Evolutionary conservation across 169 alveolate genomes (phyloP).

Genomic region (Cyclospora cayetanensis): DNA sequence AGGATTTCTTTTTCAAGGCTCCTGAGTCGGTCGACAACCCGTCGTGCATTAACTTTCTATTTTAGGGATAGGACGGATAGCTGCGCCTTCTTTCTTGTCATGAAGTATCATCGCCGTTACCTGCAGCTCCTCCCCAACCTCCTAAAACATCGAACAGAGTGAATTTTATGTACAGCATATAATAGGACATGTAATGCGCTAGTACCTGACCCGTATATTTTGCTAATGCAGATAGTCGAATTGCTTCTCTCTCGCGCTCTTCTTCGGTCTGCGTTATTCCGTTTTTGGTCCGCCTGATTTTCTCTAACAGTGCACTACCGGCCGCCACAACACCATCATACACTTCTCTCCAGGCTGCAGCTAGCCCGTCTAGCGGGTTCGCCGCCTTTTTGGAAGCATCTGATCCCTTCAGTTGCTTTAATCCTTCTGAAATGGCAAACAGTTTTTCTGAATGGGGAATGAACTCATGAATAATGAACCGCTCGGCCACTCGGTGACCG

Average conservation of each 20-base stretch:
- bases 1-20: too few species aligned
- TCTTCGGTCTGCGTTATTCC: background rate
- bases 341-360: background rate
- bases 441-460: slow-evolving; percentile 31
- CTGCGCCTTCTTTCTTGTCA: background rate
- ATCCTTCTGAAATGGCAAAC: slow-evolving; percentile 1
- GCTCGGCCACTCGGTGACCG: background rate
- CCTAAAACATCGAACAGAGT: background rate
- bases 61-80: too few species aligned
- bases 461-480: background rate
- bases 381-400: background rate
- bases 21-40: background rate
- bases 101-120: background rate
- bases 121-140: background rate
- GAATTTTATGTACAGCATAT: background rate
- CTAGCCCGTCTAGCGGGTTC: background rate
- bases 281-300: background rate
- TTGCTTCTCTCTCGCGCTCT: background rate
- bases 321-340: background rate
- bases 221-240: background rate
- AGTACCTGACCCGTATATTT: background rate
- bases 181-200: too few species aligned
- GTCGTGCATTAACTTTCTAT: background rate
- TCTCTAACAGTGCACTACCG: background rate
- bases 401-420: background rate